These are phyloP conservation scores for Paecilomyces dactylethromorphus DNA, from an alignment of 2,329 filamentous ascomycete species.

Conservation along the genomic window DNA sequence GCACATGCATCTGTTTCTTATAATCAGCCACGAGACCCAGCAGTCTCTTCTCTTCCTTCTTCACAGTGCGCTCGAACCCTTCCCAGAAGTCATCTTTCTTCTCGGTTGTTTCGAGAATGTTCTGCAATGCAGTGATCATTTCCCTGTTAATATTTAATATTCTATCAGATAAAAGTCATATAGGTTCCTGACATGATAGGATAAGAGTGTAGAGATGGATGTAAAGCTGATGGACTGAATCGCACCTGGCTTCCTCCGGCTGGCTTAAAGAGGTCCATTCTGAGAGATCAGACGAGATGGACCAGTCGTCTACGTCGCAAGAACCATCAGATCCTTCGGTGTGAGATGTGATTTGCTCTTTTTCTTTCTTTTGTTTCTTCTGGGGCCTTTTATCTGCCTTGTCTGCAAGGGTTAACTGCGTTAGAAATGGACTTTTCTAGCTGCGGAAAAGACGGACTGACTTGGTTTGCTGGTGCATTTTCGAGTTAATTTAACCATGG, in stretches of 20 bases:
- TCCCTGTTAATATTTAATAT: background rate
- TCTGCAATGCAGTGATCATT: background rate
- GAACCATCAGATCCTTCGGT: background rate
- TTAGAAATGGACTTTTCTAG: background rate
- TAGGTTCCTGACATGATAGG: background rate
- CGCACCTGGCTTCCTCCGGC: background rate
- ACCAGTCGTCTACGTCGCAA: background rate
- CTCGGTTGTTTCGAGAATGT: background rate
- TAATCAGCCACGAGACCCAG: slow-evolving; percentile 5
- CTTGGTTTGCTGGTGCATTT: background rate
- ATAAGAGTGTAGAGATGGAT: background rate
- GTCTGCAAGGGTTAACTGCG: background rate
- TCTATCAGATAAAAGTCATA: background rate
- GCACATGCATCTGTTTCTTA: slow-evolving; percentile 6
- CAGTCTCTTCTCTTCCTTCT: slow-evolving; percentile 1
- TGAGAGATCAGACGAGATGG: background rate
- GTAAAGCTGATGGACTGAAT: background rate
- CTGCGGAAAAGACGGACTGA: background rate
- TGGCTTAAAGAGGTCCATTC: background rate
- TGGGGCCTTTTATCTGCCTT: background rate
- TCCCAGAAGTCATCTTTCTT: slow-evolving; percentile 11
- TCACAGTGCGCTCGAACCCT: slow-evolving; percentile 4
- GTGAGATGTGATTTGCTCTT: background rate
- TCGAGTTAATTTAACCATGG: background rate
- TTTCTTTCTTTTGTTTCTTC: background rate